Percentiles rank a stretch among this genome's conserved stretches.
These are phyloP conservation scores for Shiraia sp. DNA, from an alignment of 2,329 filamentous ascomycete genomes.

Conservation along the genomic window DNA sequence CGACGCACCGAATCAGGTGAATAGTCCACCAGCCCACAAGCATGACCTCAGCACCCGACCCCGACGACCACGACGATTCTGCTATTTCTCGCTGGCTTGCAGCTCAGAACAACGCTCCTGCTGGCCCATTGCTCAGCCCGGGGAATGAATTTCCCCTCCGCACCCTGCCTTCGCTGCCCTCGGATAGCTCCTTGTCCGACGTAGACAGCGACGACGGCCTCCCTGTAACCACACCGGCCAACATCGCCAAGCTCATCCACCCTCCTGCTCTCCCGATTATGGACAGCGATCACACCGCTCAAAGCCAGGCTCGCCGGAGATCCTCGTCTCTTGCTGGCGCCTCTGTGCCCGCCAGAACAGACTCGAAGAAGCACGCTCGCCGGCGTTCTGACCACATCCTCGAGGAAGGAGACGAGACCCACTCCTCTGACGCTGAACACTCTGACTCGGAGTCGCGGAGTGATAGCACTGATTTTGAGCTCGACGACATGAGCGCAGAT, in stretches of 20 bases:
- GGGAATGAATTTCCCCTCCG: constrained; percentile 44
- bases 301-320: constrained; percentile 31
- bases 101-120: constrained; percentile 22
- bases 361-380: constrained; percentile 31
- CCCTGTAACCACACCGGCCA: constrained; percentile 13
- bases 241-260: constrained; percentile 35
- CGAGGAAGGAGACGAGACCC: constrained; percentile 39
- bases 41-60: constrained; percentile 21
- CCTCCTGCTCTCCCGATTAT: constrained; percentile 39
- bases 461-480: constrained; percentile 57
- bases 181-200: constrained; percentile 31
- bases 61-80: constrained; percentile 14
- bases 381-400: constrained; percentile 37
- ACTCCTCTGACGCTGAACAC: constrained; percentile 28
- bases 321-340: constrained; percentile 41
- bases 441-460: constrained; percentile 41
- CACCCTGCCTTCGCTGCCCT: constrained; percentile 41
- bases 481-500: constrained; percentile 66
- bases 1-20: constrained; percentile 16
- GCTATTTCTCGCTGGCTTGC: constrained; percentile 39
- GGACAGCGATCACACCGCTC: constrained; percentile 27
- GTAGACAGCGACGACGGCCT: constrained; percentile 21
- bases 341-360: constrained; percentile 22
- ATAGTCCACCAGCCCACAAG: constrained; percentile 1
- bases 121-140: constrained; percentile 35